Conservation (phyloP, 2,329 filamentous ascomycete genomes). For the Lachnellula hyalina region DNA sequence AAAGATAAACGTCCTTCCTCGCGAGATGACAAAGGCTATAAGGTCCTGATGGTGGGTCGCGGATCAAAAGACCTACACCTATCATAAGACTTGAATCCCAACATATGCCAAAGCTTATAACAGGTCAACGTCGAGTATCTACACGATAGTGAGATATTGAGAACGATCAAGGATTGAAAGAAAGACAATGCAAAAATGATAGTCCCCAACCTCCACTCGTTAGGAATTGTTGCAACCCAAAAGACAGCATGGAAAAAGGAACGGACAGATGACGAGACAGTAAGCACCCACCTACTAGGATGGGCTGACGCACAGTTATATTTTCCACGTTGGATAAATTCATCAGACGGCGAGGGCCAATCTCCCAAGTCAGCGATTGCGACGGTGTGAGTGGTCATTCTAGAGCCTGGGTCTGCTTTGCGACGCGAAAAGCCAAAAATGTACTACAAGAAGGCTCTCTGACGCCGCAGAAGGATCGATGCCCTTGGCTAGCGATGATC, state of each 20-base stretch:
- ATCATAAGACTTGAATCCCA: background rate
- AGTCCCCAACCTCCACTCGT: background rate
- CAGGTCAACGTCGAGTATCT: background rate
- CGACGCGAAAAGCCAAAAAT: background rate
- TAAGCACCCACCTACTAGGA: background rate
- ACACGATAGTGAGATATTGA: background rate
- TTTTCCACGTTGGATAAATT: background rate
- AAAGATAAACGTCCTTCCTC: background rate
- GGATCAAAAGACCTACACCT: background rate
- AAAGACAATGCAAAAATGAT: background rate
- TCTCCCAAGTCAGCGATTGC: background rate
- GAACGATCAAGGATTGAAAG: background rate
- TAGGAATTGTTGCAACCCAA: background rate
- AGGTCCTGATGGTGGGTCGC: background rate
- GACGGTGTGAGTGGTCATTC: background rate
- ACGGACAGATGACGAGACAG: background rate
- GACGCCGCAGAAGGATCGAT: background rate
- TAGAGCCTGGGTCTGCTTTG: background rate
- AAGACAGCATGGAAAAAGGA: background rate
- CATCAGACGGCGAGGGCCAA: background rate
- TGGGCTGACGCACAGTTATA: background rate
- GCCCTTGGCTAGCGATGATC: background rate
- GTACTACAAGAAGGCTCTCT: background rate
- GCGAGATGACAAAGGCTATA: background rate
- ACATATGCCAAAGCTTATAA: background rate